phyloP scores from a whole-genome alignment of 129 eudicot species.

The Heracleum sosnowskyi region DNA sequence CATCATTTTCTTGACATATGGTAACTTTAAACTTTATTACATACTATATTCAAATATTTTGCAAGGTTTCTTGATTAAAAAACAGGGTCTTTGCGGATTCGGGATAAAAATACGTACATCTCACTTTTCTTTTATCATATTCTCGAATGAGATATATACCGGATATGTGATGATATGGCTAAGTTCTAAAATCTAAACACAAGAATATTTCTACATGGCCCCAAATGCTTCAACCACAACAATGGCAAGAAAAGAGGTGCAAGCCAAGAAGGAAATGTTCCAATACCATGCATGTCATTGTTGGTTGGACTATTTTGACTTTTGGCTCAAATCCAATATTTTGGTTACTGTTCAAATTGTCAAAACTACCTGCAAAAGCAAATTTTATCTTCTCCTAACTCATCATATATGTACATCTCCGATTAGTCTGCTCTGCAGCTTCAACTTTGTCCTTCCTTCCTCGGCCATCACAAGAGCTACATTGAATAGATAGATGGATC shows the following conservation, averaged over 20 bases:
- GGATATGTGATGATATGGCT: not conserved
- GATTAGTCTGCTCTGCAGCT: conserved; percentile 18
- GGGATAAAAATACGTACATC: not conserved
- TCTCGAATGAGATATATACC: not conserved
- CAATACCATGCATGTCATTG: not conserved
- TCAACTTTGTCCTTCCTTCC: conserved; percentile 45
- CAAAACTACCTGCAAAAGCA: conserved; percentile 6
- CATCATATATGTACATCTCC: conserved; percentile 3
- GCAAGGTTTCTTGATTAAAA: not conserved
- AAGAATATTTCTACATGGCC: not conserved
- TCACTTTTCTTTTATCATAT: not conserved
- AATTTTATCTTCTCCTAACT: not conserved
- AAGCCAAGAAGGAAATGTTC: not conserved
- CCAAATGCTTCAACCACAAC: not conserved
- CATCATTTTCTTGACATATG: not conserved
- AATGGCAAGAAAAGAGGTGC: not conserved
- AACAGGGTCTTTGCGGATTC: not conserved
- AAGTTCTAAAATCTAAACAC: not conserved
- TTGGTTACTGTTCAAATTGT: conserved; percentile 9
- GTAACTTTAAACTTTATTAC: not conserved
- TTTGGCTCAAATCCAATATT: not conserved
- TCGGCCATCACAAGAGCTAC: conserved; percentile 65
- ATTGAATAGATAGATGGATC: conserved; percentile 80
- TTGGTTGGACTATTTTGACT: not conserved
- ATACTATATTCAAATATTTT: not conserved